A percentile compares a stretch with the other conserved stretches of the same genome.
These are phyloP conservation scores for Amaranthus palmeri DNA, from an alignment of 148 eudicot genomes.

Conservation along the genomic window DNA sequence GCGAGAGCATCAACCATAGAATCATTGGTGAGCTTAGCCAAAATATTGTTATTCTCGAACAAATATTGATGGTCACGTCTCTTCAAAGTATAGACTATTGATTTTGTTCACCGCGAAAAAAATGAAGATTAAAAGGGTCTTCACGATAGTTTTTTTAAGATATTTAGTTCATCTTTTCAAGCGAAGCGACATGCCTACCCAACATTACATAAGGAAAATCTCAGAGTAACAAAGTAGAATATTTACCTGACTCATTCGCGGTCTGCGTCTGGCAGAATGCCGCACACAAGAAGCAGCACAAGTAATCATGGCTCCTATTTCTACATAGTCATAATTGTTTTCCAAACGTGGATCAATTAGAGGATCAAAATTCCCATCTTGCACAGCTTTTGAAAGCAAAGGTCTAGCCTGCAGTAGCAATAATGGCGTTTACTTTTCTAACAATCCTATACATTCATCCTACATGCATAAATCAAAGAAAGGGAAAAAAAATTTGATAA, in stretches of 20 bases:
- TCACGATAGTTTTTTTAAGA: too few relatives aligned
- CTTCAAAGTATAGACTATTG: too few relatives aligned
- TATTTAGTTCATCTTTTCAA: too few relatives aligned
- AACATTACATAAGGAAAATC: neutral
- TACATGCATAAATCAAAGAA: neutral
- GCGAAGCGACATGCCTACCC: neutral
- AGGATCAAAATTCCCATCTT: conserved; percentile 49
- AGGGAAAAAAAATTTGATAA: neutral
- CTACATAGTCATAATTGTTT: conserved; percentile 35
- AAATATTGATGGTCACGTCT: too few relatives aligned
- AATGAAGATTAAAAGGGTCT: too few relatives aligned
- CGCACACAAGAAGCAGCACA: conserved; percentile 65
- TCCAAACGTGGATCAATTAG: conserved; percentile 52
- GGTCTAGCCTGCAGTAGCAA: conserved; percentile 54
- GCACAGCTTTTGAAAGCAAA: conserved; percentile 46
- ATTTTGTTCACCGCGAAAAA: too few relatives aligned
- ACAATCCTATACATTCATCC: neutral
- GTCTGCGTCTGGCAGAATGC: conserved; percentile 65
- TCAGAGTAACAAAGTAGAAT: neutral
- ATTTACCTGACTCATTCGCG: conserved; percentile 72
- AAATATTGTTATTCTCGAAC: too few relatives aligned
- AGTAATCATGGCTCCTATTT: conserved; percentile 58
- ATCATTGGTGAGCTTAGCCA: too few relatives aligned
- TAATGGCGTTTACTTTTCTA: neutral
- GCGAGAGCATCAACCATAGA: too few relatives aligned